These are phyloP conservation scores for Ogataea angusta DNA, from an alignment of 805 yeast genomes.

Conservation along the genomic window DNA sequence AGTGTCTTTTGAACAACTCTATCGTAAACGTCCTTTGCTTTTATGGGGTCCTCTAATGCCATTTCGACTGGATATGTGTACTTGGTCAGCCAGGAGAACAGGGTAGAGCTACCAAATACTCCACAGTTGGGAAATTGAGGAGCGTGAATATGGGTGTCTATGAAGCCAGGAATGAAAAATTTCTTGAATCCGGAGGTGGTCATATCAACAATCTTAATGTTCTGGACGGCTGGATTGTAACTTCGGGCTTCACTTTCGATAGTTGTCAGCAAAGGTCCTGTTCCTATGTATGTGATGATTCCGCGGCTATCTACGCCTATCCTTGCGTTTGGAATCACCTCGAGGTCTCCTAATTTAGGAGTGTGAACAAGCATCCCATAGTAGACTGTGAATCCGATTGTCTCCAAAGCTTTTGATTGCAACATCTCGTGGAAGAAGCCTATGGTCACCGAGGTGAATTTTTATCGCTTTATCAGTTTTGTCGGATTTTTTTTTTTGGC, in stretches of 20 bases:
- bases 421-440: too few species aligned
- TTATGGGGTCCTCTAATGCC: slow-evolving; percentile 45
- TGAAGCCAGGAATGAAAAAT: slow-evolving; percentile 74
- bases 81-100: slow-evolving; percentile 70
- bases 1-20: slow-evolving; percentile 64
- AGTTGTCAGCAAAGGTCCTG: neutral
- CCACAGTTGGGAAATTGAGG: slow-evolving; percentile 75
- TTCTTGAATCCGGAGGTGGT: slow-evolving; percentile 32
- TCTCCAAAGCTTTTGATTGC: slow-evolving; percentile 6
- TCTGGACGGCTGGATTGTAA: slow-evolving; percentile 17
- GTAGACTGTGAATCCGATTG: slow-evolving; percentile 38
- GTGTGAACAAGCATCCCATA: slow-evolving; percentile 69
- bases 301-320: slow-evolving; percentile 60
- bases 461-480: too few species aligned
- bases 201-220: slow-evolving; percentile 28
- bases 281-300: slow-evolving; percentile 35
- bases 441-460: too few species aligned
- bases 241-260: slow-evolving; percentile 5
- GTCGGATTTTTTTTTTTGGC: too few species aligned
- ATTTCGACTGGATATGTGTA: slow-evolving; percentile 86
- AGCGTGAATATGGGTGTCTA: slow-evolving; percentile 77
- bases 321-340: slow-evolving; percentile 49
- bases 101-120: slow-evolving; percentile 73
- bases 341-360: slow-evolving; percentile 51
- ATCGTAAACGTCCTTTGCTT: slow-evolving; percentile 60